Evolutionary conservation across 768 basidiomycete genomes (phyloP).

Genomic region (Imleria badia): DNA sequence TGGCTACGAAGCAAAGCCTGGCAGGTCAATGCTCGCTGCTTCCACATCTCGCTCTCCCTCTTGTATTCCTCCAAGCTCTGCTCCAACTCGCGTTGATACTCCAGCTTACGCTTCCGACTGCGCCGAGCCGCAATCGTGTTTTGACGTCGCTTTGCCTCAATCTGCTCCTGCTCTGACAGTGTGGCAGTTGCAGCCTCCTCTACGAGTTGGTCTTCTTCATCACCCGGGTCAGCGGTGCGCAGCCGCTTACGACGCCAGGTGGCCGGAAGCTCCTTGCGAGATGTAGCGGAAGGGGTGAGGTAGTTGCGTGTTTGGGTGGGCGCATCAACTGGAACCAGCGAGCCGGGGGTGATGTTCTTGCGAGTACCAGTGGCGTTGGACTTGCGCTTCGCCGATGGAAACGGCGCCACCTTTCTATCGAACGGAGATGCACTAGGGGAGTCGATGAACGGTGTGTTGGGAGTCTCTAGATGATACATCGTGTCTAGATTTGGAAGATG

Average conservation of each 20-base stretch:
- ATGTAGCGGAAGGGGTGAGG: slow-evolving; percentile 67
- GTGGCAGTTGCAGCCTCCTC: slow-evolving; percentile 35
- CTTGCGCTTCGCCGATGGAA: slow-evolving; percentile 28
- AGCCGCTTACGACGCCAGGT: slow-evolving; percentile 67
- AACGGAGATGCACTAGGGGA: slow-evolving; percentile 32
- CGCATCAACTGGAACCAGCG: slow-evolving; percentile 69
- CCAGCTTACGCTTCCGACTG: slow-evolving; percentile 71
- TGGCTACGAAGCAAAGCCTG: slow-evolving; percentile 57
- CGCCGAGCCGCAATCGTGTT: slow-evolving; percentile 87
- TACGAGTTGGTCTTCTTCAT: slow-evolving; percentile 43
- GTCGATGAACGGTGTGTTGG: slow-evolving; percentile 50
- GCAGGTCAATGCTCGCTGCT: slow-evolving; percentile 46
- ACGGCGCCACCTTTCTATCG: slow-evolving; percentile 12
- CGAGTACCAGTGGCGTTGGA: slow-evolving; percentile 62
- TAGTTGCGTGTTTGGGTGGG: slow-evolving; percentile 83
- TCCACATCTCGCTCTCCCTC: slow-evolving; percentile 63
- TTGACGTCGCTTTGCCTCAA: slow-evolving; percentile 74
- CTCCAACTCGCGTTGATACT: slow-evolving; percentile 68
- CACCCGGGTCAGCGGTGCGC: slow-evolving; percentile 46
- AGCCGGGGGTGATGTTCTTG: slow-evolving; percentile 62
- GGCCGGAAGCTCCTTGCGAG: slow-evolving; percentile 75
- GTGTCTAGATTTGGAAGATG: slow-evolving; percentile 32
- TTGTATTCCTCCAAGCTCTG: slow-evolving; percentile 50
- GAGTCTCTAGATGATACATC: slow-evolving; percentile 49
- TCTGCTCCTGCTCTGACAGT: slow-evolving; percentile 61